Base-by-base conservation (phyloP, 1,139 yeast species). In the Schizosaccharomyces versatilis region DNA sequence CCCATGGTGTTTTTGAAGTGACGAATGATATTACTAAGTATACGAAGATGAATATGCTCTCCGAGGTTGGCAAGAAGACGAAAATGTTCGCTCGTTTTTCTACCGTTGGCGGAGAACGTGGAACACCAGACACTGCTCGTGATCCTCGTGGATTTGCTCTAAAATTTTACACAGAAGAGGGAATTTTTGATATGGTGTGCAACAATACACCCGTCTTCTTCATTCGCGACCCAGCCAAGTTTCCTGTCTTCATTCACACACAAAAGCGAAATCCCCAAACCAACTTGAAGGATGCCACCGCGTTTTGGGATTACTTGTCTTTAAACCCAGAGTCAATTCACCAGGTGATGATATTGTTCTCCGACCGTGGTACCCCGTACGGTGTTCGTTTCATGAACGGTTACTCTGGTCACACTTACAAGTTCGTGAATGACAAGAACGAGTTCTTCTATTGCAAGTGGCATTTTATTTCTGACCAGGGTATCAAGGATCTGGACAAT, bases 131-230 rank as follows among this genome's bases (percentile, higher is more conserved):
- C 67, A 73, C 90, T 51, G 90, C 85, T 52, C 79, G 95, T 71
- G 95, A 84, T 67, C 94, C 94, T 60, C 77, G 94, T 70, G 95
- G 95, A 36, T 84, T 83, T 68, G 73, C 93, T 55, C 78, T 81
- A 62, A 84, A 84, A 71, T 75, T 84, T 63, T 82, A 82, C 71
- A 84, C 94, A 54, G 86, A 83, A 64, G 90, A 84, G 68, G 95
- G 95, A 63, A 81, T 80, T 71, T 73, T 81, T 68, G 95, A 84
- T 72, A 80, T 83, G 73, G 95, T 84, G 44, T 82, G 80, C 74
- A 84, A 84, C 75, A 84, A 84, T 73, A 84, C 94, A 49, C 95
- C 95, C 38, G 77, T 84, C 56, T 84, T 84, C 69, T 84, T 84
- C 71, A 73, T 84, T 61, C 77, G 94, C 67, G 90, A 84, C 69